Evolutionary conservation across 371 early-diverging fungal genomes (phyloP), one percentile per base, ranked within the genome.

Genomic region (Apophysomyces elegans): DNA sequence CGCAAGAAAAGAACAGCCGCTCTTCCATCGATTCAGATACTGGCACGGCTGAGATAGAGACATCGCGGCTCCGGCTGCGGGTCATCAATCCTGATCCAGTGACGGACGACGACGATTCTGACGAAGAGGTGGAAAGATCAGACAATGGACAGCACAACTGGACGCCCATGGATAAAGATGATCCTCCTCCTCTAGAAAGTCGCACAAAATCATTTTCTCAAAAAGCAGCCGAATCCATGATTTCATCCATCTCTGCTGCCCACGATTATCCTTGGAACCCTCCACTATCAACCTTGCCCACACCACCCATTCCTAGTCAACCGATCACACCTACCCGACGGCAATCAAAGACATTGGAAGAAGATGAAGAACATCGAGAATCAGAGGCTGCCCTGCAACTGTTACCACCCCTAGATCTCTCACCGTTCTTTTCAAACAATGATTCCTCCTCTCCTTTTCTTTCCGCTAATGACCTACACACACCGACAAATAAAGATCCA

Each of bases 11-110:
- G 41, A 8, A 41, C 41, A 6, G 13, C 11, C 54, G 54, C 9
- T 5, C 54, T 6, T 50, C 54, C 4, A 21, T 50, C 16, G 54
- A 50, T 50, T 50, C 54, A 18, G 54, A 50, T 9, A 50, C 21
- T 21, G 54, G n/a, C 54, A 50, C 16, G 5, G 54, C 21, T 50
- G 54, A 50, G 11, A 21, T 50, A 50, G 54, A 50, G 54, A 50
- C 21, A 5, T 21, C n/a, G 16, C 54, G 21, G 5, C 54, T 50
- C 21, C 54, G 21, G 6, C 59, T 71, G 9, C 56, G 71, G 35
- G 71, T 71, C n/a, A 71, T 71, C 62, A 71, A 71, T 58, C 71
- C 71, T 26, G 71, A 71, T 64, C 71, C 71, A 35, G 63, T 64
- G 7, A 59, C 56, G 18, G 57, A 57, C 32, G 61, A 56, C 13